These are phyloP conservation scores for Peronospora tabacina DNA, from an alignment of 352 stramenopile genomes.

Conservation along the genomic window DNA sequence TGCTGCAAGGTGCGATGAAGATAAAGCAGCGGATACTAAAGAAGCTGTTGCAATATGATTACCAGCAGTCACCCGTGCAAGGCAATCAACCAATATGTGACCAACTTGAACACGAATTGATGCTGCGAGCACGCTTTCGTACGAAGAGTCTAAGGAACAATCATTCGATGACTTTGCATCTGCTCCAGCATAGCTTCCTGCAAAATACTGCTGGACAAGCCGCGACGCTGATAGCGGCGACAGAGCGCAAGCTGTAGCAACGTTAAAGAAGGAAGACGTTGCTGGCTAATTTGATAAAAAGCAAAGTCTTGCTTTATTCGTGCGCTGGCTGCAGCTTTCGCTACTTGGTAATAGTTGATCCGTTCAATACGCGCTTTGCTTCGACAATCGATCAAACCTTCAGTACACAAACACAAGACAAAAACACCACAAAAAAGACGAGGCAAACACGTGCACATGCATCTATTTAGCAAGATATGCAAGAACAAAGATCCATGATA, in stretches of 20 bases:
- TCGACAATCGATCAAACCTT: conserved; percentile 33
- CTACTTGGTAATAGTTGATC: conserved; percentile 43
- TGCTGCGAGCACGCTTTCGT: neutral
- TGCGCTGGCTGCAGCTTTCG: conserved; percentile 55
- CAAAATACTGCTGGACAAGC: conserved; percentile 22
- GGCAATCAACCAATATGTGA: too few species aligned
- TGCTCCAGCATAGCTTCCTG: conserved; percentile 22
- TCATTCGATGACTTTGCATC: conserved; percentile 16
- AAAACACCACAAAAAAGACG: conserved; percentile 5
- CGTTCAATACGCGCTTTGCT: conserved; percentile 45
- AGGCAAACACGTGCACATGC: conserved; percentile 26
- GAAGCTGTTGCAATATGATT: too few species aligned
- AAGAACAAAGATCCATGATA: conserved; percentile 17
- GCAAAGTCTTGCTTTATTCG: conserved; percentile 34
- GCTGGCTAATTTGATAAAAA: too few species aligned
- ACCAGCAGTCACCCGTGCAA: too few species aligned
- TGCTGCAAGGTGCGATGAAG: too few species aligned
- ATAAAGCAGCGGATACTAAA: too few species aligned
- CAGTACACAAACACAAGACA: conserved; percentile 9
- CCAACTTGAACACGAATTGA: conserved; percentile 7
- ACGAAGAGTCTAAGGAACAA: too few species aligned
- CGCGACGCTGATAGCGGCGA: conserved; percentile 12
- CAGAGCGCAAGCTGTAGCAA: conserved; percentile 32
- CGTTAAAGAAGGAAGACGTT: neutral
- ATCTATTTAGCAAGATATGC: conserved; percentile 42